These are phyloP conservation scores for Circinella minor DNA, from an alignment of 371 early-diverging fungal genomes.

Conservation along the genomic window DNA sequence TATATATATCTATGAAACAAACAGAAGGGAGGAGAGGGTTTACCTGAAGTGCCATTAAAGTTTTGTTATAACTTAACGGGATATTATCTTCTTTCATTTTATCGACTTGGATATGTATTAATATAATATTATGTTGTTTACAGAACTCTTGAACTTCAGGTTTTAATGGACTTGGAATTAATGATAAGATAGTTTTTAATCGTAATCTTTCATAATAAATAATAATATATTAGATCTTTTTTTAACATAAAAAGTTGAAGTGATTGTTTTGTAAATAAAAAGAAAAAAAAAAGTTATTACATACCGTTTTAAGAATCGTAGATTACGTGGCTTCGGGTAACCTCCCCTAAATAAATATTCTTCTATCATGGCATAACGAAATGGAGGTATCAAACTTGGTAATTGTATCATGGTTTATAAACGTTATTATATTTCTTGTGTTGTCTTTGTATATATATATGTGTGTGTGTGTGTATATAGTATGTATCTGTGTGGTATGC, in stretches of 20 bases:
- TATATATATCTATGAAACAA: background rate
- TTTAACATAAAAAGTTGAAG: too few relatives aligned
- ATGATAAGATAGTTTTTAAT: slow-evolving; percentile 82
- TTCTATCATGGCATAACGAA: slow-evolving; percentile 85
- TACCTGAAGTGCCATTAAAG: slow-evolving; percentile 76
- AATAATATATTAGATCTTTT: too few relatives aligned
- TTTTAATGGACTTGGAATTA: slow-evolving; percentile 80
- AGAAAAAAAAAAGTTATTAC: background rate
- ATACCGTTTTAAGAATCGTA: slow-evolving; percentile 79
- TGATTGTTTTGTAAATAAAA: background rate
- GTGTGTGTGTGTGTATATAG: too few relatives aligned
- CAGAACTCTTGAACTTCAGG: slow-evolving; percentile 71
- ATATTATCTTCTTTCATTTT: slow-evolving; percentile 88
- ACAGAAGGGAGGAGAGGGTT: background rate
- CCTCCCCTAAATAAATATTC: slow-evolving; percentile 84
- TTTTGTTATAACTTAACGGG: slow-evolving; percentile 80
- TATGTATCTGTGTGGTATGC: too few relatives aligned
- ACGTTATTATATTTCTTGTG: background rate
- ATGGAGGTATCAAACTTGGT: slow-evolving; percentile 80
- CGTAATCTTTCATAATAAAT: slow-evolving; percentile 52
- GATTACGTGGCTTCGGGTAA: slow-evolving; percentile 85
- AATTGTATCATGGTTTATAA: slow-evolving; percentile 23
- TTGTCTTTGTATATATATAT: too few relatives aligned
- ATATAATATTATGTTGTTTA: slow-evolving; percentile 62
- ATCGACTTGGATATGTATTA: slow-evolving; percentile 77